These are phyloP conservation scores for Nemania diffusa DNA, from an alignment of 2,329 filamentous ascomycete species.

Conservation along the genomic window DNA sequence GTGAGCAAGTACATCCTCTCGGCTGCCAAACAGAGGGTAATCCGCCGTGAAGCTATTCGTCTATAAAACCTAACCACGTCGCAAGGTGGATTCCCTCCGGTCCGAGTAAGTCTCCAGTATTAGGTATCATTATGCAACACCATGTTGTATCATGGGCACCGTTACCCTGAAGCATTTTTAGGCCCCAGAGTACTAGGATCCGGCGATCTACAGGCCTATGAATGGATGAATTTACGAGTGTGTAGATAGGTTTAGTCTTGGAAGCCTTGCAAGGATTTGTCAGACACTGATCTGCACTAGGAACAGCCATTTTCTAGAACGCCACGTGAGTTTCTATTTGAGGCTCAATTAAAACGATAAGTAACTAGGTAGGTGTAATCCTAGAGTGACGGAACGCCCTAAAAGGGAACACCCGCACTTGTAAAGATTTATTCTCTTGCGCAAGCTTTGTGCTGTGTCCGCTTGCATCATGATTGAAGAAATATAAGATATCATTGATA, in stretches of 20 bases:
- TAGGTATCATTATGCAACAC: neutral
- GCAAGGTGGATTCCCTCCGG: neutral
- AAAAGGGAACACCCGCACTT: neutral
- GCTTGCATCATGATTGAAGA: neutral
- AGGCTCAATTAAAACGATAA: neutral
- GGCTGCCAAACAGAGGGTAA: neutral
- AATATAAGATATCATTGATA: neutral
- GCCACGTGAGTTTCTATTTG: neutral
- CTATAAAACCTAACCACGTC: neutral
- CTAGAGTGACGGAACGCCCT: neutral
- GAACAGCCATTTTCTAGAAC: neutral
- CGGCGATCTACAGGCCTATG: neutral
- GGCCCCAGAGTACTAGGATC: neutral
- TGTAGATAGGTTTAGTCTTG: neutral
- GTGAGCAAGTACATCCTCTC: neutral
- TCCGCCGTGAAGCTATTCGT: neutral
- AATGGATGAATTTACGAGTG: slow-evolving; percentile 1
- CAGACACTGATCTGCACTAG: neutral
- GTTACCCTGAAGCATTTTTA: neutral
- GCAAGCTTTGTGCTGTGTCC: neutral
- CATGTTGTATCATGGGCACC: neutral
- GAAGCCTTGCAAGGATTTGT: neutral
- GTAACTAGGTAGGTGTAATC: neutral
- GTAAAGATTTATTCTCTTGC: neutral
- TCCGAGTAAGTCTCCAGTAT: neutral